Evolutionary conservation across 2,329 filamentous ascomycete genomes (phyloP), one percentile per base, ranked within the genome.

Genomic region (Fusarium avenaceum): DNA sequence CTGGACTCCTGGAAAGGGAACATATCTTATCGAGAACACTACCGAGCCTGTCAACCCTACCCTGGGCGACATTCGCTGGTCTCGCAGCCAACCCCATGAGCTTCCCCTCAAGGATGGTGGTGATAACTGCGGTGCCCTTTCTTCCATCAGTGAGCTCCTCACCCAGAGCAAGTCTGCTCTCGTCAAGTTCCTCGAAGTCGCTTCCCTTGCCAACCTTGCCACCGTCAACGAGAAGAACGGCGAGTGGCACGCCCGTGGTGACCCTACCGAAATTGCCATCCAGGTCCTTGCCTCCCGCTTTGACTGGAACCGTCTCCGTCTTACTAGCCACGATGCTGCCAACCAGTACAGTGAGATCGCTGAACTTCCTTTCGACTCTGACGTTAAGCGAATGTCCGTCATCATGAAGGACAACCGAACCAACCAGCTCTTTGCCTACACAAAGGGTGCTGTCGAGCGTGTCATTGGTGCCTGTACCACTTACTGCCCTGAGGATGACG

Each of bases 331-430:
- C 39, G 69, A 72, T 7, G 79, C 85, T 1, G 77, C 79, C 14
- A 79, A 83, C 1, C 77, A 81, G 40, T 89, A 85, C 85, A 80
- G 79, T 42, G 82, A 89, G 67, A 78, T 90, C 44, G 85, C 87
- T 2, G 90, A 92, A 74, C 89, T 90, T 51, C 89, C 89, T 0
- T 92, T 92, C 73, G 90, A 92, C 72, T 91, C 89, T 1, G 87
- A 89, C 63, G 86, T 92, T 68, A 92, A 92, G 81, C 88, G 89
- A 63, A 92, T 92, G 90, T 91, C 89, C 1, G 89, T 91, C 42
- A 85, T 92, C 55, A 90, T 89, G 77, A 77, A 79, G 61, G 71
- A 82, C 52, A 81, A 78, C 65, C 75, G 81, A 39, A 72, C 67
- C 6, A 70, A 47, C 15, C 53, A 77, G 26, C 71, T 73, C 13